Conservation (phyloP, 495 filamentous ascomycete species). For the Aspergillus haitiensis region DNA sequence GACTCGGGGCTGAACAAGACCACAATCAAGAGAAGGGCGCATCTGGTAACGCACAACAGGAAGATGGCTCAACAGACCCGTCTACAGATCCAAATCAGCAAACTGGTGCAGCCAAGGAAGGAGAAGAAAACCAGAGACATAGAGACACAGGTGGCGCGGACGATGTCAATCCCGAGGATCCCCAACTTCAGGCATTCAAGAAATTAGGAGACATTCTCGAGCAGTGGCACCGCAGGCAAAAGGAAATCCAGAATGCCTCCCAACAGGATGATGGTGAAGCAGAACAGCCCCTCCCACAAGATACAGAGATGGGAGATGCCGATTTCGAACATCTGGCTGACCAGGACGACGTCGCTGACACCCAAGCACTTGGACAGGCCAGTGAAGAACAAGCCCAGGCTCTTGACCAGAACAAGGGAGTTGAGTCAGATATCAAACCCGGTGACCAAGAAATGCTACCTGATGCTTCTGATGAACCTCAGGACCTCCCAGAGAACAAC, state of each 20-base stretch:
- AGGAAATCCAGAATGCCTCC: conserved; percentile 70
- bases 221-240: conserved; percentile 81
- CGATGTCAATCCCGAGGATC: conserved; percentile 52
- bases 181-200: conserved; percentile 68
- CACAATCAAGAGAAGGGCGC: conserved; percentile 64
- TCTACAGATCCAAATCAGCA: conserved; percentile 45
- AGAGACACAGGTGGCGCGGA: conserved; percentile 44
- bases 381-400: conserved; percentile 80
- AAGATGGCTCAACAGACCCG: conserved; percentile 48
- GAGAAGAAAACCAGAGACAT: conserved; percentile 47
- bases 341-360: conserved; percentile 73
- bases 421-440: conserved; percentile 67
- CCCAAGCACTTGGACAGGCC: conserved; percentile 87
- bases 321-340: conserved; percentile 91
- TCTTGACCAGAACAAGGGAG: conserved; percentile 79
- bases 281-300: conserved; percentile 49
- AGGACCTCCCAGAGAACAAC: conserved; percentile 51
- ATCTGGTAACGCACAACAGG: conserved; percentile 63
- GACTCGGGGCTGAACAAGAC: conserved; percentile 46
- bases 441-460: conserved; percentile 55
- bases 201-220: conserved; percentile 93
- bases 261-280: conserved; percentile 57
- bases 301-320: conserved; percentile 65
- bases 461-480: conserved; percentile 58
- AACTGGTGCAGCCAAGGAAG: conserved; percentile 43